phyloP scores from a whole-genome alignment of 768 basidiomycete genomes.

The Ramaria rubella region DNA sequence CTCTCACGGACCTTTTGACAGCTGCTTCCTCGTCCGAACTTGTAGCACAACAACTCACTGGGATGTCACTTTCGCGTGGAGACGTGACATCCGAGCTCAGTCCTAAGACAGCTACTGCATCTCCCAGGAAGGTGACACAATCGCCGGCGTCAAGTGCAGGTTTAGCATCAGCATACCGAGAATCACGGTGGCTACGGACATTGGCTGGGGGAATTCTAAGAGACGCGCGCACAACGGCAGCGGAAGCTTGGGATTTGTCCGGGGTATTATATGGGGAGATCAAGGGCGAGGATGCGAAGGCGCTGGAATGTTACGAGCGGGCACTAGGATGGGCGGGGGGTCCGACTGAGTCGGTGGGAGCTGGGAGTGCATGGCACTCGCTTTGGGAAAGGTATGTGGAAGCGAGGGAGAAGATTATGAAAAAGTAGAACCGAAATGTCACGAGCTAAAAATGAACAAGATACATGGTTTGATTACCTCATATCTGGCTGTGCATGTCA shows the following conservation, averaged over 20 bases:
- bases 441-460: no score
- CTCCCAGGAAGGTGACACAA: constrained; percentile 21
- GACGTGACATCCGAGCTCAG: constrained; percentile 26
- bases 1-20: constrained; percentile 45
- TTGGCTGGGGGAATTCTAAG: constrained; percentile 55
- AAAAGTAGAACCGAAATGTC: background rate
- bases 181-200: constrained; percentile 44
- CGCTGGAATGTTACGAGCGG: constrained; percentile 59
- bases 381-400: constrained; percentile 4
- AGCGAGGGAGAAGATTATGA: background rate
- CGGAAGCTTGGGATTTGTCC: constrained; percentile 69
- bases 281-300: constrained; percentile 26
- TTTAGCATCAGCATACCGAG: constrained; percentile 38
- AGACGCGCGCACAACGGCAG: constrained; percentile 63
- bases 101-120: background rate
- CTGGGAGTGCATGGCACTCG: background rate
- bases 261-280: constrained; percentile 54
- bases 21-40: constrained; percentile 66
- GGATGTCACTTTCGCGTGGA: constrained; percentile 31
- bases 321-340: constrained; percentile 65
- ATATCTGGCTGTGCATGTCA: no score
- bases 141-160: constrained; percentile 34
- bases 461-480: no score
- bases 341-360: constrained; percentile 17
- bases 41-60: constrained; percentile 49